Evolutionary conservation across 768 basidiomycete species (phyloP), one percentile per base, ranked within the genome.

Genomic region (Suillus clintonianus): DNA sequence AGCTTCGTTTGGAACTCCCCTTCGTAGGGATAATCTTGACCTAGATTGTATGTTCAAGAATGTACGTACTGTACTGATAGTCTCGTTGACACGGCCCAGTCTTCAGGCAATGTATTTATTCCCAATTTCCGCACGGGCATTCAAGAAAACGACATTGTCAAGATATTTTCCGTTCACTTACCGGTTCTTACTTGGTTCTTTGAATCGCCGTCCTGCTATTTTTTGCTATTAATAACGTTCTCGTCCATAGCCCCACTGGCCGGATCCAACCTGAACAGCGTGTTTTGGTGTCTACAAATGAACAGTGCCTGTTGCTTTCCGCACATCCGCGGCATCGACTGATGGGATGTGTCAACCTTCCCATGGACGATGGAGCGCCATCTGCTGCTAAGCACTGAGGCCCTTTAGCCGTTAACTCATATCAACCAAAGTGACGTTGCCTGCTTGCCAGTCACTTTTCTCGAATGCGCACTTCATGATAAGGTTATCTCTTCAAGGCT

Each of bases 291-390:
- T 55, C 56, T 57, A 57, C 56, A 57, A 57, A 57, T 57, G 56
- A 57, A 57, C 27, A 39, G 56, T 56, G 54, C 56, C 56, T 57
- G 39, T 57, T 27, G 55, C 14, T 53, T 64, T 66, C 66, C 67
- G 66, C 68, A 75, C 73, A 74, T 76, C 75, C 75, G 75, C 68
- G 71, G 69, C 68, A 36, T 43, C 47, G 13, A 62, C 61, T 63
- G 62, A 71, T 69, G 47, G 55, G 64, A 72, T 70, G 62, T 67
- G 69, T 61, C 62, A 61, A 24, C 57, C 59, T 74, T 72, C 72
- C 68, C 74, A 74, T 72, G 70, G 24, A 27, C 58, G 64, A 65
- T 62, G 65, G 66, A 63, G 10, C 55, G 62, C 22, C 30, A 65
- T 22, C 32, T 42, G 42, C 48, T 64, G 47, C 56, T 41, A 27